Evolutionary conservation across 306 rosid genomes (phyloP).

Genomic region (Prunus dulcis): DNA sequence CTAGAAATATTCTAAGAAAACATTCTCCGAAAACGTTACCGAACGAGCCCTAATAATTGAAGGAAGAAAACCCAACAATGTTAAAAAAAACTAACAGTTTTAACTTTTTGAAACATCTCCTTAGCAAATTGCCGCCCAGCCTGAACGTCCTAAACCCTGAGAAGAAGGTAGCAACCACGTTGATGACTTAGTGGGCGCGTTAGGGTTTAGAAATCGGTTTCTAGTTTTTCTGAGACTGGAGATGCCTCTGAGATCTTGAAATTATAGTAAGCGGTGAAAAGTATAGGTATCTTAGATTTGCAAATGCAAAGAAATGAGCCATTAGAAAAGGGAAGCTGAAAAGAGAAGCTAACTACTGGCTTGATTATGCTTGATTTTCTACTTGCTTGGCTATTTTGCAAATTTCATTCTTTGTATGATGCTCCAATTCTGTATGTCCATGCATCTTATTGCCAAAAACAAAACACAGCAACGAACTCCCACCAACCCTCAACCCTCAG

Average conservation of each 20-base stretch:
- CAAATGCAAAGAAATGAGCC: constrained; percentile 86
- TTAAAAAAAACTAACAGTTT: too few relatives aligned
- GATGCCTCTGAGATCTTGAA: constrained; percentile 62
- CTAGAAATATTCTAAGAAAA: too few relatives aligned
- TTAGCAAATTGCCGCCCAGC: too few relatives aligned
- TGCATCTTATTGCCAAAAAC: neutral
- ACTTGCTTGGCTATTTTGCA: constrained; percentile 7
- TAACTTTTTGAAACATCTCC: too few relatives aligned
- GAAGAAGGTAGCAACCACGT: constrained; percentile 24
- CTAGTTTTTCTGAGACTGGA: too few relatives aligned
- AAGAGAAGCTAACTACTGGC: neutral
- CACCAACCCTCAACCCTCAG: too few relatives aligned
- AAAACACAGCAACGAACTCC: too few relatives aligned
- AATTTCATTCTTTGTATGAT: neutral
- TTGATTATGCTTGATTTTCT: neutral
- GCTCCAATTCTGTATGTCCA: constrained; percentile 7
- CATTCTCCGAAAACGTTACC: too few relatives aligned
- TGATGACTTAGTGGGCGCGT: too few relatives aligned
- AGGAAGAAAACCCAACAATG: too few relatives aligned
- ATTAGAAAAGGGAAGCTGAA: neutral
- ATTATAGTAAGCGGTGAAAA: constrained; percentile 96
- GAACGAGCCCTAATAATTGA: too few relatives aligned
- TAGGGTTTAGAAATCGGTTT: too few relatives aligned
- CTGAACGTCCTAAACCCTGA: neutral
- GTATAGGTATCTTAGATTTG: constrained; percentile 87